A percentile compares a stretch with the other conserved stretches of the same genome.
Conservation (phyloP, 1,284 basidiomycete species). For the Trichosporon ovoides region DNA sequence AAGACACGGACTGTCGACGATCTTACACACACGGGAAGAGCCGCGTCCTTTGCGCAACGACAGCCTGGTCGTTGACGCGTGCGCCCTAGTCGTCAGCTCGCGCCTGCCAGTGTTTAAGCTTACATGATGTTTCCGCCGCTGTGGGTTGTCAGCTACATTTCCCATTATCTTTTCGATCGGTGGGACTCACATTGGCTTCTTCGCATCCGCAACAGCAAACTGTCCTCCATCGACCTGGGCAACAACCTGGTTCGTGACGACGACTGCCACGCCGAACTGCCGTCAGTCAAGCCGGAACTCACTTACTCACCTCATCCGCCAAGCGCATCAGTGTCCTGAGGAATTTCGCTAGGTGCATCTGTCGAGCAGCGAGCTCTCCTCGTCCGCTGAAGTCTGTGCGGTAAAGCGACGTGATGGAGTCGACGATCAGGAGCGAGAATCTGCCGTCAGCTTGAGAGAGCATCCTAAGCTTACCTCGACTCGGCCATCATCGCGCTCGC, state of each 20-base stretch:
- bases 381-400: constrained; percentile 94
- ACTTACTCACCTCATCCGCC: constrained; percentile 76
- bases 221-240: constrained; percentile 91
- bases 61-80: constrained; percentile 89
- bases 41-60: constrained; percentile 91
- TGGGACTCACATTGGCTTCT: constrained; percentile 73
- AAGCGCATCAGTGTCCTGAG: constrained; percentile 84
- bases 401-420: constrained; percentile 94
- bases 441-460: constrained; percentile 50
- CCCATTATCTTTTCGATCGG: neutral
- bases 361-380: constrained; percentile 90
- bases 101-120: neutral
- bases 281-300: neutral
- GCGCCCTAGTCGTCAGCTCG: constrained; percentile 54
- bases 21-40: constrained; percentile 89
- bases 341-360: constrained; percentile 97
- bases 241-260: constrained; percentile 98
- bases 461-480: constrained; percentile 61
- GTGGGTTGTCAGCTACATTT: constrained; percentile 14
- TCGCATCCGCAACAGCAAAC: constrained; percentile 71
- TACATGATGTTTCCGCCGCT: constrained; percentile 82
- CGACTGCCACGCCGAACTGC: constrained; percentile 94
- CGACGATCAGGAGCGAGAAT: constrained; percentile 93
- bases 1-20: constrained; percentile 95
- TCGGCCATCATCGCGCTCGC: constrained; percentile 97